Conservation (phyloP, 2,329 filamentous ascomycete species). For the Aaosphaeria pasadenensis region DNA sequence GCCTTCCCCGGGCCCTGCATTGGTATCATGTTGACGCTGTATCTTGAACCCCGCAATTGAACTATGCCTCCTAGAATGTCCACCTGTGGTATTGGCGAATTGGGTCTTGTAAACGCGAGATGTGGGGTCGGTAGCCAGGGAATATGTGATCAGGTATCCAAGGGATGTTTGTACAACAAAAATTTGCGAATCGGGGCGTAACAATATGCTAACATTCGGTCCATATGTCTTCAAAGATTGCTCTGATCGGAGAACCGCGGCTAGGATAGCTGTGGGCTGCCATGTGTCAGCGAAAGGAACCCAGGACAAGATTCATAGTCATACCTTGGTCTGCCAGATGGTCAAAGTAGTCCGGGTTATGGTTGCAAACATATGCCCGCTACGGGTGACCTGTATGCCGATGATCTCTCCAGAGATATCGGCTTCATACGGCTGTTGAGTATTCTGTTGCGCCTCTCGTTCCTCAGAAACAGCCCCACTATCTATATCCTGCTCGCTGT, state of each 20-base stretch:
- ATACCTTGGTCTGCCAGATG: constrained; percentile 94
- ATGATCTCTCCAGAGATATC: constrained; percentile 63
- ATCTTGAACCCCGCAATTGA: constrained; percentile 35
- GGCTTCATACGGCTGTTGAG: constrained; percentile 20
- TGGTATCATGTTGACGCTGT: constrained; percentile 35
- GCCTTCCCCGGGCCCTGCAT: constrained; percentile 72
- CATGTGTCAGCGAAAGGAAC: constrained; percentile 15
- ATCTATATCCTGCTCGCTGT: constrained; percentile 1
- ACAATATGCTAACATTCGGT: constrained; percentile 75
- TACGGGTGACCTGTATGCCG: constrained; percentile 73
- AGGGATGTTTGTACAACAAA: constrained; percentile 83
- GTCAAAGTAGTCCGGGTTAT: constrained; percentile 82
- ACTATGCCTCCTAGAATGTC: constrained; percentile 51
- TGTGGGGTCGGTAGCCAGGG: constrained; percentile 78
- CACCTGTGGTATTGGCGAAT: constrained; percentile 56
- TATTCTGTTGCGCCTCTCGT: constrained; percentile 1
- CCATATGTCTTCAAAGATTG: constrained; percentile 81
- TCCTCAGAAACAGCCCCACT: constrained; percentile 1
- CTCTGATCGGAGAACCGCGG: constrained; percentile 77
- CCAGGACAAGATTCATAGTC: constrained; percentile 4
- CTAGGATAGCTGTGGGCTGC: constrained; percentile 84
- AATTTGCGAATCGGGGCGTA: constrained; percentile 89
- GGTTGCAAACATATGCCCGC: constrained; percentile 80
- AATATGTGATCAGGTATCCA: constrained; percentile 93
- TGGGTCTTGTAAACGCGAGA: constrained; percentile 82